Conservation (phyloP, 495 filamentous ascomycete species). For the Zalerion maritima region DNA sequence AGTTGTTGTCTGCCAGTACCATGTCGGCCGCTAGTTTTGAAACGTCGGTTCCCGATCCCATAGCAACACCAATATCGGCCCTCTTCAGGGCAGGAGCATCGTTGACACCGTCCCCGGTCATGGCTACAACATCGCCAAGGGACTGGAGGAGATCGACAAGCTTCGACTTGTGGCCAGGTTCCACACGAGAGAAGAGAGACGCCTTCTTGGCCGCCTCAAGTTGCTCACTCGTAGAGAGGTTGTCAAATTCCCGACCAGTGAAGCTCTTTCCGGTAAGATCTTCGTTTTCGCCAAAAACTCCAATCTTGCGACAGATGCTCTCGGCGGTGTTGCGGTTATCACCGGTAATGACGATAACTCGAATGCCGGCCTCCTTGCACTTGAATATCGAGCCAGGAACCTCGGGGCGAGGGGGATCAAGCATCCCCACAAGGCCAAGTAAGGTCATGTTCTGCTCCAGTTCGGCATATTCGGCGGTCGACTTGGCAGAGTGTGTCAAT, state of each 20-base stretch:
- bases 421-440: slow-evolving; percentile 87
- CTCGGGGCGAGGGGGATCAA: slow-evolving; percentile 94
- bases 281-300: slow-evolving; percentile 73
- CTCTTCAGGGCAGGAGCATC: slow-evolving; percentile 98
- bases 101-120: slow-evolving; percentile 99
- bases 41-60: slow-evolving; percentile 97
- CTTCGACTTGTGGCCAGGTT: slow-evolving; percentile 88
- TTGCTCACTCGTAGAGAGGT: slow-evolving; percentile 63
- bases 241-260: slow-evolving; percentile 89
- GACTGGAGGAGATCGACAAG: slow-evolving; percentile 94
- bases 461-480: slow-evolving; percentile 66
- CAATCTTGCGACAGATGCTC: slow-evolving; percentile 93
- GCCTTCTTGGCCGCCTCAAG: slow-evolving; percentile 71
- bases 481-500: slow-evolving; percentile 57
- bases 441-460: slow-evolving; percentile 91
- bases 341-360: slow-evolving; percentile 95
- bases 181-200: slow-evolving; percentile 91
- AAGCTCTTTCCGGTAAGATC: slow-evolving; percentile 84
- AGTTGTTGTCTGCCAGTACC: slow-evolving; percentile 98
- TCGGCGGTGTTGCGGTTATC: slow-evolving; percentile 97
- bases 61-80: slow-evolving; percentile 95
- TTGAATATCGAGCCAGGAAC: slow-evolving; percentile 73
- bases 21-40: slow-evolving; percentile 95
- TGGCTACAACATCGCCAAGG: slow-evolving; percentile 87
- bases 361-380: slow-evolving; percentile 85